phyloP scores from a whole-genome alignment of 768 basidiomycete genomes.

The Tulasnella sp. region DNA sequence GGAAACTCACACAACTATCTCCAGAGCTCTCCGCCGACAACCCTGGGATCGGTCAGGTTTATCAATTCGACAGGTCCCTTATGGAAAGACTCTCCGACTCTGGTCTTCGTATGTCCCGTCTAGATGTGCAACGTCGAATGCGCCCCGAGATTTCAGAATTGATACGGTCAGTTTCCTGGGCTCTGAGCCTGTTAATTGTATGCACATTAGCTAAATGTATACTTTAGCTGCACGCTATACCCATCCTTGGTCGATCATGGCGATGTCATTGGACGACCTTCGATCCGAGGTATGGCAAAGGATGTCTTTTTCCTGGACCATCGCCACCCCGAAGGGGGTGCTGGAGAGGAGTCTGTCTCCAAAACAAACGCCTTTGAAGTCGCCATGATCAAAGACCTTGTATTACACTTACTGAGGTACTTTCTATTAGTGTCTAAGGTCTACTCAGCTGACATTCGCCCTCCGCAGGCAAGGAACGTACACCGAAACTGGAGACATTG shows the following conservation, averaged over 20 bases:
- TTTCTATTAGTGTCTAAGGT: not conserved
- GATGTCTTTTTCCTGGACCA: conserved; percentile 61
- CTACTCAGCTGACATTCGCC: no score
- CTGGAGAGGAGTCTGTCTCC: conserved; percentile 59
- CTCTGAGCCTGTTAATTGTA: not conserved
- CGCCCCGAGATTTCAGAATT: conserved; percentile 67
- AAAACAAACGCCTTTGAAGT: conserved; percentile 74
- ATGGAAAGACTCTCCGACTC: conserved; percentile 69
- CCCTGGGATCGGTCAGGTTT: conserved; percentile 55
- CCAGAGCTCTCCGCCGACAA: conserved; percentile 49
- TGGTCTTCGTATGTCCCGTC: conserved; percentile 66
- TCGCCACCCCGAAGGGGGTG: conserved; percentile 48
- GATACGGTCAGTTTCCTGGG: conserved; percentile 50
- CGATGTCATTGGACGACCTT: conserved; percentile 54
- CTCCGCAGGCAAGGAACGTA: conserved; percentile 54
- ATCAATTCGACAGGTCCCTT: conserved; percentile 69
- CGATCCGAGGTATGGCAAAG: conserved; percentile 63
- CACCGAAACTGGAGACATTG: conserved; percentile 53
- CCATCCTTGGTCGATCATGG: conserved; percentile 62
- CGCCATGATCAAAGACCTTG: conserved; percentile 56
- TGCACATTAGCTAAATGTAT: not conserved
- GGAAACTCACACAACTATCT: not conserved
- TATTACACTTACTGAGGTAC: conserved; percentile 54
- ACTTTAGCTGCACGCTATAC: conserved; percentile 60
- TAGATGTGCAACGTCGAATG: conserved; percentile 77